Evolutionary conservation across 192 early-diverging fungal genomes (phyloP).

Genomic region (Chytriomyces hyalinus): DNA sequence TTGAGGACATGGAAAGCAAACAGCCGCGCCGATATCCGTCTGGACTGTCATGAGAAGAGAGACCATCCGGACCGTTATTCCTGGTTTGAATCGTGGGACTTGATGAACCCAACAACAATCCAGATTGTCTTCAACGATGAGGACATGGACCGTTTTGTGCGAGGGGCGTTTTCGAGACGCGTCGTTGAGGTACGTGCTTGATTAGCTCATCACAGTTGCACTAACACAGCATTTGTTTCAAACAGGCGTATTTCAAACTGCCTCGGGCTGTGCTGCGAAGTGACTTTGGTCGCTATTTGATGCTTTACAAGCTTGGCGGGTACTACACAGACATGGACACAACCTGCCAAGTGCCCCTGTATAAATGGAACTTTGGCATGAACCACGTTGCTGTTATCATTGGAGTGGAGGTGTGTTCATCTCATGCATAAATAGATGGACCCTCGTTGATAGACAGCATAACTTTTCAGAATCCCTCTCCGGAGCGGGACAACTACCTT

Average conservation of each 20-base stretch:
- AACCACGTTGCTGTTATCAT: constrained; percentile 25
- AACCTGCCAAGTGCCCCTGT: constrained; percentile 24
- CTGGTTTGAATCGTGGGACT: constrained; percentile 23
- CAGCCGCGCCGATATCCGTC: not conserved
- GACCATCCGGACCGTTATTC: constrained; percentile 23
- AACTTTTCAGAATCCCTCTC: constrained; percentile 11
- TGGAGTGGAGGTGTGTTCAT: constrained; percentile 26
- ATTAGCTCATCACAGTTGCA: not conserved
- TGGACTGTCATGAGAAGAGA: not conserved
- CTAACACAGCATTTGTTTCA: not conserved
- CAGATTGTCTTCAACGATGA: constrained; percentile 27
- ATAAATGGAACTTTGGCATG: constrained; percentile 34
- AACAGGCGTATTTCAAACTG: constrained; percentile 26
- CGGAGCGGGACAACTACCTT: constrained; percentile 9
- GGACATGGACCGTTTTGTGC: constrained; percentile 32
- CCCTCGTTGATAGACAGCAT: not conserved
- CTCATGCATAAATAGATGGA: not conserved
- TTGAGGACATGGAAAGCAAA: constrained; percentile 29
- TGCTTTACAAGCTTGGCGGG: constrained; percentile 41
- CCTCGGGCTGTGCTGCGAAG: constrained; percentile 24
- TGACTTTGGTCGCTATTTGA: constrained; percentile 40
- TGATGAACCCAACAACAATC: constrained; percentile 17
- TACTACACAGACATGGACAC: constrained; percentile 46
- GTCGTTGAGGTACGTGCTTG: constrained; percentile 11
- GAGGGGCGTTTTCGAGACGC: constrained; percentile 29